Evolutionary conservation across 306 rosid species (phyloP).

Genomic region (Citrullus amarus): DNA sequence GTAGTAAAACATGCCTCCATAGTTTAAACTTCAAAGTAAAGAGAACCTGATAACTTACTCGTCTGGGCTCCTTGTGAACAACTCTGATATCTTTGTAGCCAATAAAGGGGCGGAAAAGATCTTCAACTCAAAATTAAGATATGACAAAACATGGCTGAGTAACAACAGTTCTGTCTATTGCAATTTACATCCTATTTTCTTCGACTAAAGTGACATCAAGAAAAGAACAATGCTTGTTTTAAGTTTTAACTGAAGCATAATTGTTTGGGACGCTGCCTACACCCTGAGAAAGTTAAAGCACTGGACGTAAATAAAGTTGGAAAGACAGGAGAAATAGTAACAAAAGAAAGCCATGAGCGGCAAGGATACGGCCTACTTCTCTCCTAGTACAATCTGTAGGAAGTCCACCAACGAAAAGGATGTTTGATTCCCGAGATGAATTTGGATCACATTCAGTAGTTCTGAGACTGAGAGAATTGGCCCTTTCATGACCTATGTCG

Average conservation of each 20-base stretch:
- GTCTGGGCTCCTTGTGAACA: conserved; percentile 81
- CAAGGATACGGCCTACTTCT: conserved; percentile 88
- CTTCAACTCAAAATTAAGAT: conserved; percentile 43
- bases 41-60: conserved; percentile 35
- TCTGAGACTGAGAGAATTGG: conserved; percentile 16
- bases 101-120: conserved; percentile 72
- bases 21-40: background rate
- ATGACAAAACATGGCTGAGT: conserved; percentile 17
- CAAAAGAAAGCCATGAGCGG: background rate
- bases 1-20: background rate
- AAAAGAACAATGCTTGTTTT: background rate
- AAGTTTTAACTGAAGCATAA: background rate
- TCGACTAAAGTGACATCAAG: background rate
- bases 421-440: conserved; percentile 37
- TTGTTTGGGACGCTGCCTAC: background rate
- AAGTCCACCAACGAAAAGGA: conserved; percentile 62
- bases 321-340: background rate
- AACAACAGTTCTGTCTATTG: background rate
- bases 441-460: conserved; percentile 19
- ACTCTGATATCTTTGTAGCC: conserved; percentile 61
- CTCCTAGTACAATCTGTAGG: conserved; percentile 78
- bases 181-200: background rate
- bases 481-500: conserved; percentile 25
- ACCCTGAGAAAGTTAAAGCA: background rate
- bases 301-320: background rate